These are phyloP conservation scores for Suillus paluster DNA, from an alignment of 768 basidiomycete genomes.

Conservation along the genomic window DNA sequence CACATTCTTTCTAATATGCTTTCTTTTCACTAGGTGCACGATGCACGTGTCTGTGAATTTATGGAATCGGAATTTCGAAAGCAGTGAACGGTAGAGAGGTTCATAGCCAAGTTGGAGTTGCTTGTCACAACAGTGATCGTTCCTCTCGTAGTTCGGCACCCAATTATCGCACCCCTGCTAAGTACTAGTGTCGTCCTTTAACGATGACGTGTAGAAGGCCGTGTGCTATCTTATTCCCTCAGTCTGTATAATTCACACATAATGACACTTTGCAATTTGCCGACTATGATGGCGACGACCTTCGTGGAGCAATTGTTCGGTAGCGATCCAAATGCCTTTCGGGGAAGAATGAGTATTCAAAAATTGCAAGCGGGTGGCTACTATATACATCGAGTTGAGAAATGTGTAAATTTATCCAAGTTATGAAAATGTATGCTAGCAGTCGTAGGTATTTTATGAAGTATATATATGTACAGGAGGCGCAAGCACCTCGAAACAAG, in stretches of 20 bases:
- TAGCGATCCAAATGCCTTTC: not conserved
- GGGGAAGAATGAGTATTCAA: not conserved
- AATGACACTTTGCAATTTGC: not conserved
- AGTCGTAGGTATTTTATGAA: not conserved
- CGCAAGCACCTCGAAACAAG: not conserved
- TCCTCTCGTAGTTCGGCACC: not conserved
- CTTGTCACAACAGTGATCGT: not conserved
- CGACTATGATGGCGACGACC: not conserved
- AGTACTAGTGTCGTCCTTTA: not conserved
- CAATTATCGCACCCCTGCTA: too few relatives aligned
- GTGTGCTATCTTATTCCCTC: not conserved
- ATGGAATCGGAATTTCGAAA: not conserved
- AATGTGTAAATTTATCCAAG: not conserved
- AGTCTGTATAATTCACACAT: not conserved
- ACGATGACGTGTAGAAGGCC: not conserved
- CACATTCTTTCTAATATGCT: not conserved
- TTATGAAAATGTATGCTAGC: not conserved
- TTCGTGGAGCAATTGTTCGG: not conserved
- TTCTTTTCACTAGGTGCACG: not conserved
- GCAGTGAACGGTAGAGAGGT: not conserved
- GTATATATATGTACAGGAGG: constrained; percentile 1
- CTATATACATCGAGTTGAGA: not conserved
- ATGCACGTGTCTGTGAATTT: not conserved
- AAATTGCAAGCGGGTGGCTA: not conserved
- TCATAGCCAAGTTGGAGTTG: not conserved